These are phyloP conservation scores for Trametes pubescens DNA, from an alignment of 1,284 basidiomycete genomes.

Conservation along the genomic window DNA sequence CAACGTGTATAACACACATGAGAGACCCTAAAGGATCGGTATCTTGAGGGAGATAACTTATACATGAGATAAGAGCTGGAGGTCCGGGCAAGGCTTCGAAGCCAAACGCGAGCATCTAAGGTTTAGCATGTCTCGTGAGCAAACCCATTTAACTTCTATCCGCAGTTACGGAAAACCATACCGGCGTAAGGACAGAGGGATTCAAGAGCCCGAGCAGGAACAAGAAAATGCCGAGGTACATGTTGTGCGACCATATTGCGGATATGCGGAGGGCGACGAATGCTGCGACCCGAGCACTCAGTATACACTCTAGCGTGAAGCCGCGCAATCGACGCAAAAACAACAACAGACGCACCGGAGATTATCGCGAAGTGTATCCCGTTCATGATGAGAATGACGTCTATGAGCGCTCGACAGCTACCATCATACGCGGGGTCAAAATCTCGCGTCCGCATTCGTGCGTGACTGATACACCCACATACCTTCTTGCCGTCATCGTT, in stretches of 20 bases:
- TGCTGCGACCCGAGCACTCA: neutral
- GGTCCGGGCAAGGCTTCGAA: neutral
- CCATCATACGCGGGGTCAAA: neutral
- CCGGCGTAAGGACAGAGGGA: neutral
- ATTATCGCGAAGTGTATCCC: neutral
- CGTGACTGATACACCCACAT: neutral
- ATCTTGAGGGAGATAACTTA: neutral
- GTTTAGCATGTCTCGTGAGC: neutral
- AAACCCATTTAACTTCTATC: neutral
- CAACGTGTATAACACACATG: neutral
- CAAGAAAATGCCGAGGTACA: neutral
- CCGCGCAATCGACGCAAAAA: neutral
- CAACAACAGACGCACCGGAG: neutral
- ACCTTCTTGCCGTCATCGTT: neutral
- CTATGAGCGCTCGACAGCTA: neutral
- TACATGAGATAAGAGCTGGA: neutral
- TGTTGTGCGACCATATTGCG: conserved; percentile 4
- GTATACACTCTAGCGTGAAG: neutral
- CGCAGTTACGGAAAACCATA: neutral
- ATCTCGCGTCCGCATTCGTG: neutral
- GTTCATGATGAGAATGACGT: neutral
- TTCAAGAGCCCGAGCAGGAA: conserved; percentile 4
- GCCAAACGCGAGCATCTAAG: neutral
- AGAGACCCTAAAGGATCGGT: neutral
- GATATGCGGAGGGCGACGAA: conserved; percentile 8